Percentiles rank a stretch among this genome's conserved stretches.
These are phyloP conservation scores for Scleromitrula shiraiana DNA, from an alignment of 2,329 filamentous ascomycete genomes.

Conservation along the genomic window DNA sequence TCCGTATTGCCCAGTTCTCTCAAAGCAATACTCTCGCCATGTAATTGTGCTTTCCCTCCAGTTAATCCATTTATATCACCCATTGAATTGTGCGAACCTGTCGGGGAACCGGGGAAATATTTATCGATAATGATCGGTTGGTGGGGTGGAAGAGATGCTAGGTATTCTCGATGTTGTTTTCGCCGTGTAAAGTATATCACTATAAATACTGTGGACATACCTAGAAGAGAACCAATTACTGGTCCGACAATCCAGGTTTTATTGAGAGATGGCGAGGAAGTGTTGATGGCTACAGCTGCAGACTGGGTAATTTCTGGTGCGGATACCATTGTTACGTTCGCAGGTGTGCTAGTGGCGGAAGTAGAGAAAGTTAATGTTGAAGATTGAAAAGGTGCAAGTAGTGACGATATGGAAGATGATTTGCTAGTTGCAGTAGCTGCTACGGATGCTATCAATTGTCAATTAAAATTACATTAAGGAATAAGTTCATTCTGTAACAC, in stretches of 20 bases:
- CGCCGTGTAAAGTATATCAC: constrained; percentile 23
- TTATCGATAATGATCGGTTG: background rate
- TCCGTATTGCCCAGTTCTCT: constrained; percentile 20
- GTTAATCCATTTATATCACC: constrained; percentile 5
- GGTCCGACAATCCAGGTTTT: constrained; percentile 23
- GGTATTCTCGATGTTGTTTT: constrained; percentile 11
- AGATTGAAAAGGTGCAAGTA: background rate
- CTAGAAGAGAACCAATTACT: constrained; percentile 21
- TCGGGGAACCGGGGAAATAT: background rate
- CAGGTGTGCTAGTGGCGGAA: background rate
- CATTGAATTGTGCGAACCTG: background rate
- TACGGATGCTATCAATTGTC: background rate
- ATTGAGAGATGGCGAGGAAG: constrained; percentile 10
- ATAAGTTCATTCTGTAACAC: background rate
- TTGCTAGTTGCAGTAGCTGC: background rate
- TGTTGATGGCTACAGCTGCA: background rate
- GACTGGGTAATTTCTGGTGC: background rate
- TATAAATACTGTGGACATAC: constrained; percentile 20
- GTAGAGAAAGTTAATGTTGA: background rate
- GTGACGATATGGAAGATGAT: background rate
- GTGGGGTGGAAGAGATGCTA: background rate
- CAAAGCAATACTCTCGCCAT: constrained; percentile 15
- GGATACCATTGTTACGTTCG: background rate
- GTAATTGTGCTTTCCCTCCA: constrained; percentile 17
- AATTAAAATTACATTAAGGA: background rate